Evolutionary conservation across 176 grass and related monocot genomes (phyloP), one percentile per base, ranked within the genome.

Genomic region (Carex cristatella): DNA sequence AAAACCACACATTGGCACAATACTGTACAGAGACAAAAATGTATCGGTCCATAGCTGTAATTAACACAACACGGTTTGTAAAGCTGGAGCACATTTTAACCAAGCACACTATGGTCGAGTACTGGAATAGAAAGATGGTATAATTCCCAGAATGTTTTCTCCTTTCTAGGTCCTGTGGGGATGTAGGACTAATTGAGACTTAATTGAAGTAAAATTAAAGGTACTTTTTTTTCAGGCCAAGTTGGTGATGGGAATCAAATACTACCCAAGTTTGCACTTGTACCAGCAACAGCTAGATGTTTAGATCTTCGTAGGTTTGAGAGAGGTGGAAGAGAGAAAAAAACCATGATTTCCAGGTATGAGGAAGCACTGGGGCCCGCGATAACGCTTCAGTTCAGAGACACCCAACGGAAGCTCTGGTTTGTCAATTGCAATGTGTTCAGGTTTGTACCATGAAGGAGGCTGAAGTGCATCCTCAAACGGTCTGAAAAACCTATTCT

Each of bases 261-360:
- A 15, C 28, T 38, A 69, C 11, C 33, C 32, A 23, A 28, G n/a
- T 63, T 28, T 3, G 18, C 33, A 4, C 33, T 69, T 2, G 30
- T 69, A 69, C 13, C 33, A 69, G 33, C 5, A 16, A 76, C 10
- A 76, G n/a, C 46, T 54, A 55, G 30, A 31, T 35, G 3, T 76
- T 31, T 30, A 13, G 7, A 54, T 56, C 48, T 33, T 77, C 27
- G 32, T 55, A 55, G 48, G 73, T 77, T 27, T 77, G 27, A 77
- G 65, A 69, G 23, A 77, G 48, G 19, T 77, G 65, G 69, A 61
- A 70, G 55, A 85, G 63, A 59, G 65, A 84, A 85, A 84, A 85
- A 78, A 69, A 94, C 93, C 96, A 89, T 99, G 93, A 84, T 99
- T 99, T 91, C 93, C 96, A 81, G 96, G 96, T 79, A 99, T 99